Evolutionary conservation across 805 yeast genomes (phyloP).

Genomic region (baker's yeast (Saccharomyces cerevisiae)): DNA sequence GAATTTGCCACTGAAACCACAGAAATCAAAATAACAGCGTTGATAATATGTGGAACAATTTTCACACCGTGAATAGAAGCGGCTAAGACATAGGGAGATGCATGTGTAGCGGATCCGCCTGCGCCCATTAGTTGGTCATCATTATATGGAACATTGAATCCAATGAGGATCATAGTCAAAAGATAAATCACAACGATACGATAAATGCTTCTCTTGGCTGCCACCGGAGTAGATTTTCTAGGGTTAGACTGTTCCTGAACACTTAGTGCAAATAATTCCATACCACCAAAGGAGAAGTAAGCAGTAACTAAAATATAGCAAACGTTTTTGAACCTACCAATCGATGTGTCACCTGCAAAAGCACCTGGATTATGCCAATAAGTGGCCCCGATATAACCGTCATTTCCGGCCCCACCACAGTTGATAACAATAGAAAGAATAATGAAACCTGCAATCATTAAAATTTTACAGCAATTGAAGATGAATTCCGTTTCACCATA

Average conservation of each 20-base stretch:
- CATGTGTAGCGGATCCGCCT: constrained; percentile 43
- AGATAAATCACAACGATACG: constrained; percentile 54
- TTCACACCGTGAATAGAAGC: constrained; percentile 51
- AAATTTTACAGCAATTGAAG: constrained; percentile 46
- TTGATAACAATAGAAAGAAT: constrained; percentile 47
- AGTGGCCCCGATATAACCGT: constrained; percentile 50
- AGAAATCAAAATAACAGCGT: constrained; percentile 64
- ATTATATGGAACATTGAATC: constrained; percentile 54
- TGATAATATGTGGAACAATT: constrained; percentile 64
- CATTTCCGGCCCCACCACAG: constrained; percentile 51
- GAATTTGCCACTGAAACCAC: constrained; percentile 74
- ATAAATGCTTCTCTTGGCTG: constrained; percentile 59
- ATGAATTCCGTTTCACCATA: constrained; percentile 64
- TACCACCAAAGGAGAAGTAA: constrained; percentile 58
- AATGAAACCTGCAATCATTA: constrained; percentile 51
- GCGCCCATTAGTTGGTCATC: constrained; percentile 43
- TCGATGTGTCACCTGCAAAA: constrained; percentile 24
- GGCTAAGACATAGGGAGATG: constrained; percentile 74
- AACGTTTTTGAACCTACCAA: constrained; percentile 48
- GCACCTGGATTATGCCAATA: constrained; percentile 56
- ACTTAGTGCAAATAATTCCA: constrained; percentile 56
- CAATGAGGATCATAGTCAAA: constrained; percentile 44
- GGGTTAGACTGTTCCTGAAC: constrained; percentile 58
- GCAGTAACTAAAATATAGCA: constrained; percentile 58
- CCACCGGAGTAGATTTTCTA: constrained; percentile 52